Evolutionary conservation across 1,284 basidiomycete species (phyloP).

Genomic region (Rhodotorula sp.): DNA sequence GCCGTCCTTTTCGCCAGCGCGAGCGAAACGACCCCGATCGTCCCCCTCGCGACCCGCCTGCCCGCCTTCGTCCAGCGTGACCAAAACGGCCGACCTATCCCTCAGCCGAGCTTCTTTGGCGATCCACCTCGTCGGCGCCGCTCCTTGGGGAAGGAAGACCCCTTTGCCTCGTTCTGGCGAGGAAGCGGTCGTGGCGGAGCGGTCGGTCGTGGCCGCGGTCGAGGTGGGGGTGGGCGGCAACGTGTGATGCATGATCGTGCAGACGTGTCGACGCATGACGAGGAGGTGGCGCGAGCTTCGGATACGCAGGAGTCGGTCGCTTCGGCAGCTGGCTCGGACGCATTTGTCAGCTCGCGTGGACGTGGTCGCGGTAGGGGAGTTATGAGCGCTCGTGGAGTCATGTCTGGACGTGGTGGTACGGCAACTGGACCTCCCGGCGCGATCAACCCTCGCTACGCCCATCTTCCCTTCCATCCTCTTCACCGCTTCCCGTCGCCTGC

Average conservation of each 20-base stretch:
- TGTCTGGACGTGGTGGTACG: conserved; percentile 50
- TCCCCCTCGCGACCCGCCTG: conserved; percentile 58
- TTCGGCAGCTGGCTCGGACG: background rate
- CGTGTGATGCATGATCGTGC: conserved; percentile 42
- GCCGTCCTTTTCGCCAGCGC: background rate
- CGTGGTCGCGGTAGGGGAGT: conserved; percentile 27
- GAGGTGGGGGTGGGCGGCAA: no score
- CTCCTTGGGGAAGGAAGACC: no score
- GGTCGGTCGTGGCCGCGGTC: background rate
- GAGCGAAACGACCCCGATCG: conserved; percentile 47
- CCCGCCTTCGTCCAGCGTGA: conserved; percentile 43
- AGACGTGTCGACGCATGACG: conserved; percentile 31
- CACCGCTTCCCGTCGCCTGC: conserved; percentile 31
- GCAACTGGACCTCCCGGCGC: conserved; percentile 16
- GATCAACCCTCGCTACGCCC: conserved; percentile 36
- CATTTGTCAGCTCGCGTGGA: background rate
- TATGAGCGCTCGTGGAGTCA: conserved; percentile 45
- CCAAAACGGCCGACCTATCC: background rate
- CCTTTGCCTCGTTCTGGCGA: no score
- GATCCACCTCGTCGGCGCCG: background rate
- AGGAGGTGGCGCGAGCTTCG: conserved; percentile 55
- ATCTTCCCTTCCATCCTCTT: conserved; percentile 37
- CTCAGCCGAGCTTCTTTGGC: background rate
- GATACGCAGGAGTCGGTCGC: conserved; percentile 60
- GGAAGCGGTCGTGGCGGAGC: conserved; percentile 4